Evolutionary conservation across 257 asterid genomes (phyloP).

Genomic region (Ocimum tenuiflorum): DNA sequence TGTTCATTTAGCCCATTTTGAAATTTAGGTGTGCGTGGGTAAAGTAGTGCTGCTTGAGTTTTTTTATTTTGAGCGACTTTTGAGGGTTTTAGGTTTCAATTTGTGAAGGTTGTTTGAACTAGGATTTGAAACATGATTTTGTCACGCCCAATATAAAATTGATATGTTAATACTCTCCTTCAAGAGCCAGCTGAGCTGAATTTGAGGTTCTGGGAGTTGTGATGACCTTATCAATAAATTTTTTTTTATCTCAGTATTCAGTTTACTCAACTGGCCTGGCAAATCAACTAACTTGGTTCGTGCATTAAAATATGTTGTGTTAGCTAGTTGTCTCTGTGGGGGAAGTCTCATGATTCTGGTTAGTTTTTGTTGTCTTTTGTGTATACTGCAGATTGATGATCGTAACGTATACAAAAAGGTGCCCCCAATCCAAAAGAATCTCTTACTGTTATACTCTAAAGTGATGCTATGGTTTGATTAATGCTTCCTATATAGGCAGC

Average conservation of each 20-base stretch:
- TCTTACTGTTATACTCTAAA: neutral
- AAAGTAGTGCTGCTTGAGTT: neutral
- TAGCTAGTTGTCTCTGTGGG: neutral
- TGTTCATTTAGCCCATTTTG: neutral
- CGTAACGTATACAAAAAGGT: neutral
- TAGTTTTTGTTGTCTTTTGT: neutral
- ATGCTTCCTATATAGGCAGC: too few relatives aligned
- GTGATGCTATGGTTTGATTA: neutral
- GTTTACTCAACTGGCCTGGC: neutral
- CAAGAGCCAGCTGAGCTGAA: neutral
- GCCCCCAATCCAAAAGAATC: neutral
- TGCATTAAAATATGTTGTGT: neutral
- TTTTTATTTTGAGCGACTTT: neutral
- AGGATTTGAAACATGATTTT: neutral
- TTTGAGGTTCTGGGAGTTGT: neutral
- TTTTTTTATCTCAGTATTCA: neutral
- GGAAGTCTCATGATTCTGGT: too few relatives aligned
- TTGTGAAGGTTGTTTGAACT: neutral
- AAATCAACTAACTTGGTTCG: neutral
- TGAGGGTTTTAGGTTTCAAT: neutral
- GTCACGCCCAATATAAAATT: neutral
- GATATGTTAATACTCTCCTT: neutral
- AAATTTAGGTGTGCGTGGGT: neutral
- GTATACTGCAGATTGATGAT: neutral
- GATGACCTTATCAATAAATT: neutral